phyloP scores from a whole-genome alignment of 805 yeast genomes.

The Saccharomycopsis schoenii region DNA sequence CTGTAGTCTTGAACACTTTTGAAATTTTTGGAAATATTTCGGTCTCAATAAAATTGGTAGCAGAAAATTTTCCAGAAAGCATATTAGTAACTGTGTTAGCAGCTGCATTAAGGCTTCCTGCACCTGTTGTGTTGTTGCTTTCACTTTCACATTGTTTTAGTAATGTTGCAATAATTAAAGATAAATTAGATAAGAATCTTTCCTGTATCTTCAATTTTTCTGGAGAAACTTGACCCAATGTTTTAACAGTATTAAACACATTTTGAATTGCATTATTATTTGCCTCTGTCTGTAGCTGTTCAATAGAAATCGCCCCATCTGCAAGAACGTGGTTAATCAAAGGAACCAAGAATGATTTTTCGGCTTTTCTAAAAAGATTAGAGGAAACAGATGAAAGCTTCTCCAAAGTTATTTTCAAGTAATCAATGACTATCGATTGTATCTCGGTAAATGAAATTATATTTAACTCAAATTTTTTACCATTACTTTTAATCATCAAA shows the following conservation, averaged over 20 bases:
- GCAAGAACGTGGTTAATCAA: conserved; percentile 25
- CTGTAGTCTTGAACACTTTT: conserved; percentile 71
- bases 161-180: conserved; percentile 35
- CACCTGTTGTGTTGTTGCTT: neutral
- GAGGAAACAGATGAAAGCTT: conserved; percentile 24
- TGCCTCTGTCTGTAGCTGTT: conserved; percentile 18
- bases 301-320: conserved; percentile 18
- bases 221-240: conserved; percentile 18
- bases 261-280: conserved; percentile 16
- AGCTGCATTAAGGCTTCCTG: conserved; percentile 43
- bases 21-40: conserved; percentile 66
- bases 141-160: conserved; percentile 22
- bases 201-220: conserved; percentile 27
- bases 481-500: conserved; percentile 10
- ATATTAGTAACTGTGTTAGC: conserved; percentile 32
- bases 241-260: conserved; percentile 14
- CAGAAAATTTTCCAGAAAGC: conserved; percentile 28
- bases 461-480: conserved; percentile 25
- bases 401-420: conserved; percentile 22
- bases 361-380: conserved; percentile 19
- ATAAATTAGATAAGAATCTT: conserved; percentile 23
- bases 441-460: conserved; percentile 23
- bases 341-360: conserved; percentile 25
- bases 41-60: conserved; percentile 41
- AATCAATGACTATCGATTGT: conserved; percentile 25